These are phyloP conservation scores for Ustilago curta DNA, from an alignment of 1,284 basidiomycete species.

Conservation along the genomic window DNA sequence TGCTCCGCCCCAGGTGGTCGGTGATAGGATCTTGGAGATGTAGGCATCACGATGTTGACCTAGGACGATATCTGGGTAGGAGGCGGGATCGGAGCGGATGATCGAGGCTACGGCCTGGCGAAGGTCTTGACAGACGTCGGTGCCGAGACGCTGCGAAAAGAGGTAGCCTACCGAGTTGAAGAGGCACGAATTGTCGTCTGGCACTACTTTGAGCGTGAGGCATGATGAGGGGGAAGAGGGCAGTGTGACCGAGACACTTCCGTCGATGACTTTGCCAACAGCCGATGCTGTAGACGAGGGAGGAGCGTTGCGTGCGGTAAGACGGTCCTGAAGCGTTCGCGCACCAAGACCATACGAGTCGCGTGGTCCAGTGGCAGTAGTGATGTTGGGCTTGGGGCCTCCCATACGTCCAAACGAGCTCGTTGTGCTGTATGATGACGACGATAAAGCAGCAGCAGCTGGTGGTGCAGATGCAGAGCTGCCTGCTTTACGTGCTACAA, in stretches of 20 bases:
- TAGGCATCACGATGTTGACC: slow-evolving; percentile 43
- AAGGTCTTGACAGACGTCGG: slow-evolving; percentile 22
- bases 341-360: slow-evolving; percentile 20
- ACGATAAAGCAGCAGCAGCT: background rate
- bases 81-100: slow-evolving; percentile 31
- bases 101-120: slow-evolving; percentile 36
- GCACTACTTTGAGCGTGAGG: slow-evolving; percentile 48
- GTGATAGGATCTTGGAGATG: slow-evolving; percentile 32
- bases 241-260: slow-evolving; percentile 22
- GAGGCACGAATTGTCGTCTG: slow-evolving; percentile 61
- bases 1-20: slow-evolving; percentile 52
- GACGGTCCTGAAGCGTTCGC: slow-evolving; percentile 23
- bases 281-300: background rate
- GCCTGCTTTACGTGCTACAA: slow-evolving; percentile 22
- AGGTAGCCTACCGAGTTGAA: slow-evolving; percentile 51
- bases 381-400: slow-evolving; percentile 24
- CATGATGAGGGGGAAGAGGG: slow-evolving; percentile 8
- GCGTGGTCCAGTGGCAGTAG: slow-evolving; percentile 23
- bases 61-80: slow-evolving; percentile 51
- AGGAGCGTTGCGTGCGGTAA: slow-evolving; percentile 18
- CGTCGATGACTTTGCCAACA: slow-evolving; percentile 21
- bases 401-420: slow-evolving; percentile 24
- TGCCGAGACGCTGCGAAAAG: slow-evolving; percentile 24
- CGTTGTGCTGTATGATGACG: background rate
- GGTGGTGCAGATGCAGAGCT: background rate